Evolutionary conservation across 768 basidiomycete genomes (phyloP), one percentile per base, ranked within the genome.

Genomic region (Trametes cinnabarina): DNA sequence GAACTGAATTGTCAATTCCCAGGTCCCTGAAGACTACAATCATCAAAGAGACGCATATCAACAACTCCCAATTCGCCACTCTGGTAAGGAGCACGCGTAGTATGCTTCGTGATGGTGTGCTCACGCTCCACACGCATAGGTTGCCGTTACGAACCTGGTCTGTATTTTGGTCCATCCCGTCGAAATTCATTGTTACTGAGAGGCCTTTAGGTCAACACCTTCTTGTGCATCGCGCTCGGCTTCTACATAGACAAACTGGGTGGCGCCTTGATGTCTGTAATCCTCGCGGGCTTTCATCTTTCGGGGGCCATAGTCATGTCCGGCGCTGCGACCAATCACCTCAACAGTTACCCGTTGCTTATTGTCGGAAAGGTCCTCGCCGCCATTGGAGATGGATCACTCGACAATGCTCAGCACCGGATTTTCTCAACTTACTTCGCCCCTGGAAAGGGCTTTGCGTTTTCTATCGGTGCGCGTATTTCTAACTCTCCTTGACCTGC

Each of bases 371-470:
- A 77, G 63, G 73, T 76, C 17, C 63, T 76, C 41, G 73, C 75
- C 15, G 74, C 75, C 7, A 70, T 77, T 53, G 70, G 76, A 1
- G 74, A 76, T 57, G 73, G 76, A 19, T 75, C 74, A 28, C 61
- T 77, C 23, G 76, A 77, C 61, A 77, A 76, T 57, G 75, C 75
- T 2, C 76, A 77, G 60, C 76, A 77, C 62, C 70, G 75, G 17
- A 75, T 77, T 25, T 75, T 77, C 66, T 72, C 75, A 22, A 76
- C 76, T 6, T 77, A 77, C 63, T 77, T 77, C 49, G 74, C 73
- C 3, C 74, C 74, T 14, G 76, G 76, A n/a, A 67, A 67, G 39
- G 76, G 76, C 11, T 74, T 76, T 51, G 75, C 70, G 22, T 72
- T 72, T 57, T 74, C 74, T 25, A 74, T 75, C 44, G 72, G 70